Base-by-base conservation (phyloP, 129 eudicot genomes). In the Lactuca sativa region DNA sequence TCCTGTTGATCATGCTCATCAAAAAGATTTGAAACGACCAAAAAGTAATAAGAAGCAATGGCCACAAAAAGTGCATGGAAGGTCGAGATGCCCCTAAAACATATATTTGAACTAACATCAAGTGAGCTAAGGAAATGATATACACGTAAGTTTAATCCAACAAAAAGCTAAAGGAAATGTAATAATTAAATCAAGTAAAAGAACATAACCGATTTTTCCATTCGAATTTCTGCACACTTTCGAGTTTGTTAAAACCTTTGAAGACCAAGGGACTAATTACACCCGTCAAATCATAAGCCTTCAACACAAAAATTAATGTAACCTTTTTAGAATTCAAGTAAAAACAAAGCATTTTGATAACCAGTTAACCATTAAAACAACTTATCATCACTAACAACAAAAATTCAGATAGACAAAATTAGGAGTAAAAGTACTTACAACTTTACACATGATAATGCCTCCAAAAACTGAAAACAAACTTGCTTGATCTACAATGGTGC, bases 281-380 rank as follows among this genome's bases (percentile, higher is more conserved):
- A 55, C 91, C 86, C 15, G 91, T 90, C 70, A 81, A 56, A 54
- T 87, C 91, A 74, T 90, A 90, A 65, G 83, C 89, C 97, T 90
- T 80, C 85, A 78, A 82, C 63, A 79, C 64, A 31, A 80, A 82
- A 66, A 73, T 25, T 25, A 25, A 25, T 18, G 9, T 49, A 76
- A 21, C 63, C 17, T 52, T 48, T 71, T 74, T 40, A 71, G 65
- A 74, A 43, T 40, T 17, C 44, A 47, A 57, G 43, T n/a, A 31
- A 31, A 8, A 15, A 49, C 31, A 49, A 48, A 70, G 38, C 65
- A 41, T 25, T 25, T 36, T 36, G 38, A 6, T 4, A 36, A 36
- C 6, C 38, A 36, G 0, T 36, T 6, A 4, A 4, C 5, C 6
- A 37, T 17, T 34, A 17, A 37, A 38, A 38, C 25, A 58, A 3